Conservation (phyloP, 805 yeast species). For the Metschnikowia baotianmanensis region DNA sequence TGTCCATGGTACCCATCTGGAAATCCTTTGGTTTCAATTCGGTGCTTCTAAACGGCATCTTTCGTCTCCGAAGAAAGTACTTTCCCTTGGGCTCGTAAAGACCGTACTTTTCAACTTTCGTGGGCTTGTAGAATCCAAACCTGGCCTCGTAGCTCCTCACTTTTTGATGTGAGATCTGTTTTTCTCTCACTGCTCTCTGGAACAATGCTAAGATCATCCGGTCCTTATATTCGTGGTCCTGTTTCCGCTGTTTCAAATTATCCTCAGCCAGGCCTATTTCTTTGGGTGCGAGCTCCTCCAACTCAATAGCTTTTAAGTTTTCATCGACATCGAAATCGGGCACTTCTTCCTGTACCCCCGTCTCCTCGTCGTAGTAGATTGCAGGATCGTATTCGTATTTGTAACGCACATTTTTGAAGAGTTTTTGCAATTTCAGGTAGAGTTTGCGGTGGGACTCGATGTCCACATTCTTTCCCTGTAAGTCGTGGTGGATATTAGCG, state of each 20-base stretch:
- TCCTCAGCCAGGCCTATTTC: not conserved
- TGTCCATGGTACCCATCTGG: no score
- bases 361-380: slow-evolving; percentile 7
- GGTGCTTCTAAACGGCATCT: slow-evolving; percentile 1
- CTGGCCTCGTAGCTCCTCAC: not conserved
- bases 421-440: slow-evolving; percentile 24
- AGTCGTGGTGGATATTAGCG: slow-evolving; percentile 8
- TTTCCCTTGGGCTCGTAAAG: slow-evolving; percentile 2
- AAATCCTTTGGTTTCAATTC: slow-evolving; percentile 4
- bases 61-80: not conserved
- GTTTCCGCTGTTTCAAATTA: slow-evolving; percentile 3
- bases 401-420: slow-evolving; percentile 26
- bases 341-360: slow-evolving; percentile 8
- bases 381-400: slow-evolving; percentile 28
- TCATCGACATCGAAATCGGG: slow-evolving; percentile 13
- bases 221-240: slow-evolving; percentile 8
- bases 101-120: not conserved
- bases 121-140: not conserved
- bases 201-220: slow-evolving; percentile 8
- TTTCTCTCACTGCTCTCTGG: slow-evolving; percentile 9
- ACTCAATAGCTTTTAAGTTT: slow-evolving; percentile 13
- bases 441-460: slow-evolving; percentile 14
- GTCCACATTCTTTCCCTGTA: slow-evolving; percentile 1
- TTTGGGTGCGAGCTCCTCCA: slow-evolving; percentile 1
- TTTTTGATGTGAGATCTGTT: slow-evolving; percentile 5